Base-by-base conservation (phyloP, 805 yeast species). In the Starmerella apis region DNA sequence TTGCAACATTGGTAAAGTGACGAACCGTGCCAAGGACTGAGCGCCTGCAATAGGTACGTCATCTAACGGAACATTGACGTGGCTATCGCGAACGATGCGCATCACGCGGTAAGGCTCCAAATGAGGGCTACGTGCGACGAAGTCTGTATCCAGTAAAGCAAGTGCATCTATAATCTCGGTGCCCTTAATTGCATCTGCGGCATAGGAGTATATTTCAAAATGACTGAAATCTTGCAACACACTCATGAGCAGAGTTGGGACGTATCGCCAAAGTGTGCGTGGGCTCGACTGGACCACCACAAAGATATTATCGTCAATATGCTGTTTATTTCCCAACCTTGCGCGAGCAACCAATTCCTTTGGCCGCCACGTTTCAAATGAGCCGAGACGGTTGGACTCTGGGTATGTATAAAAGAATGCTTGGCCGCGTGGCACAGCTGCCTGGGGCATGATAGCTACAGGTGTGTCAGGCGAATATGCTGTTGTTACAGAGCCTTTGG, bases 281-380 rank as follows among this genome's bases (percentile, higher is more conserved):
- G 57, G 46, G 16, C 58, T 55, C 8, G 64, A 52, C 38, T 56
- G 57, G 32, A 62, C 38, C 25, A 55, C 47, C 14, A 62, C 44
- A n/a, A 56, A 53, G 5, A 59, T 46, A 9, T 55, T 49, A 24
- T 57, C 59, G 30, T 4, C 31, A 13, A 24, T 24, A 16, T 16
- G 25, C 4, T 7, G 22, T 2, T 16, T 3, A 6, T 8, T 1
- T 16, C 10, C 23, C 25, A 37, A 10, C 14, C 20, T 14, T 18
- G 10, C 3, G 10, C 44, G 38, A 39, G 37, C 28, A 10, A 52
- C 47, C 22, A 45, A 28, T 24, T 47, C 53, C 16, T 60, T 59
- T 0, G 65, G 63, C 16, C 66, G 51, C 66, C 66, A 63, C 3
- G 60, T 54, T 38, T 63, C 64, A 36, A 56, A 59, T n/a, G 62